Evolutionary conservation across 139 green algal genomes (phyloP).

Genomic region (Auxenochlorella protothecoides): DNA sequence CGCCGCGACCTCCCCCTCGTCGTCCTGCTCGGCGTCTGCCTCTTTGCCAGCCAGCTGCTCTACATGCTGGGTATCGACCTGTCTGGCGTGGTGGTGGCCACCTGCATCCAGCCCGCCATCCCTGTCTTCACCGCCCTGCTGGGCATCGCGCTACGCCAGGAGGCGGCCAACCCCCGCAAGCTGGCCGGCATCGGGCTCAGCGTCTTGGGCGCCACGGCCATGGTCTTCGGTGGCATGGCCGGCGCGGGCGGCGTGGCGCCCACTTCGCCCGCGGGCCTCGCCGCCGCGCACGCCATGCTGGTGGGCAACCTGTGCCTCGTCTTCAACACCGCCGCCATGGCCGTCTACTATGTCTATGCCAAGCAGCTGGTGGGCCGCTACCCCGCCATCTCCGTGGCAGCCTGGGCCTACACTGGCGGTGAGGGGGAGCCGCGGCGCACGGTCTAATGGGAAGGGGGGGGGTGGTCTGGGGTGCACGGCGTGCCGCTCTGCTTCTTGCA

Average conservation of each 20-base stretch:
- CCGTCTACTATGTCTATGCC: conserved; percentile 33
- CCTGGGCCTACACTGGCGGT: conserved; percentile 49
- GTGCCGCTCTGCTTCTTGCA: conserved; percentile 4
- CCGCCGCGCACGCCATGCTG: conserved; percentile 14
- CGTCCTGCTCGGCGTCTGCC: conserved; percentile 23
- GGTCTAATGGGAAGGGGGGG: conserved; percentile 19
- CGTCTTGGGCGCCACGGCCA: conserved; percentile 39
- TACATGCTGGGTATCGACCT: conserved; percentile 62
- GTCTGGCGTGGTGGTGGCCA: conserved; percentile 53
- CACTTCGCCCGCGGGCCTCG: neutral
- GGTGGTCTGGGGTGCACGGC: conserved; percentile 10
- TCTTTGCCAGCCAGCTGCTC: conserved; percentile 52
- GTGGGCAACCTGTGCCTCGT: conserved; percentile 45
- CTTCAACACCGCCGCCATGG: conserved; percentile 47
- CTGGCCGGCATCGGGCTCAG: conserved; percentile 41
- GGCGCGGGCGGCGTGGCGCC: neutral
- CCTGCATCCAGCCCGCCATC: conserved; percentile 65
- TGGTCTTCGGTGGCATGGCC: conserved; percentile 30
- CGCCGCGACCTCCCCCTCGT: conserved; percentile 14
- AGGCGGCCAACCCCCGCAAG: conserved; percentile 43
- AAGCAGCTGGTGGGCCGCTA: conserved; percentile 35
- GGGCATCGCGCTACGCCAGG: conserved; percentile 33
- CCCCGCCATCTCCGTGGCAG: conserved; percentile 36
- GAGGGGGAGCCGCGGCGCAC: neutral
- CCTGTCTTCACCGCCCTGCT: conserved; percentile 54